Percentiles rank a stretch among this genome's conserved stretches.
Evolutionary conservation across 345 rosid species (phyloP).

Genomic region (Eucalyptus microcorys): DNA sequence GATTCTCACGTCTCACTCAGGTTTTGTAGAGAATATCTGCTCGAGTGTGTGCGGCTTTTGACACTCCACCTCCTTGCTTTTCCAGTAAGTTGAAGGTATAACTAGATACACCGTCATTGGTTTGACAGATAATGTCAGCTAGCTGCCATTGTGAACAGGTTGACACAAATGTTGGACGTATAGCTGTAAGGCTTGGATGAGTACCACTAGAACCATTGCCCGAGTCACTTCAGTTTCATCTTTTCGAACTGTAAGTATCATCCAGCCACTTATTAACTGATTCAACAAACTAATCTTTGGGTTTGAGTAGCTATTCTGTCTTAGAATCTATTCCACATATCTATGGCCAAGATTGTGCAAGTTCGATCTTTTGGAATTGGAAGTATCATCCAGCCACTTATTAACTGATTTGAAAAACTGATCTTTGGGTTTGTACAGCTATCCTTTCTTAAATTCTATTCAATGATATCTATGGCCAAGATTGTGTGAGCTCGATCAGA

Average conservation of each 20-base stretch:
- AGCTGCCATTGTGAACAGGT: constrained; percentile 31
- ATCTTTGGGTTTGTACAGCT: constrained; percentile 25
- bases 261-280: background rate
- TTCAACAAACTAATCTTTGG: background rate
- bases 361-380: constrained; percentile 31
- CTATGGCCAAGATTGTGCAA: constrained; percentile 96
- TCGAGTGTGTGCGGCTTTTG: too few relatives aligned
- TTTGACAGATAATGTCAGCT: background rate
- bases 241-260: constrained; percentile 42
- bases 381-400: too few relatives aligned
- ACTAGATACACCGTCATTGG: background rate
- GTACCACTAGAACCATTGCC: constrained; percentile 95
- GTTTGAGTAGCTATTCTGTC: constrained; percentile 57
- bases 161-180: constrained; percentile 96
- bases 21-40: too few relatives aligned
- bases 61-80: too few relatives aligned
- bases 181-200: constrained; percentile 96
- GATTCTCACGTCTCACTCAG: too few relatives aligned
- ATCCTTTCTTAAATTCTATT: constrained; percentile 82
- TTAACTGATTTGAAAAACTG: background rate
- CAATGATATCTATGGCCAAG: constrained; percentile 96
- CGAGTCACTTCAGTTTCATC: constrained; percentile 38
- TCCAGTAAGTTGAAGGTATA: background rate
- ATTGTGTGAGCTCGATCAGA: constrained; percentile 84
- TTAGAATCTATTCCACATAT: constrained; percentile 84